phyloP scores from a whole-genome alignment of 805 yeast genomes.

The Alloascoidea africana region DNA sequence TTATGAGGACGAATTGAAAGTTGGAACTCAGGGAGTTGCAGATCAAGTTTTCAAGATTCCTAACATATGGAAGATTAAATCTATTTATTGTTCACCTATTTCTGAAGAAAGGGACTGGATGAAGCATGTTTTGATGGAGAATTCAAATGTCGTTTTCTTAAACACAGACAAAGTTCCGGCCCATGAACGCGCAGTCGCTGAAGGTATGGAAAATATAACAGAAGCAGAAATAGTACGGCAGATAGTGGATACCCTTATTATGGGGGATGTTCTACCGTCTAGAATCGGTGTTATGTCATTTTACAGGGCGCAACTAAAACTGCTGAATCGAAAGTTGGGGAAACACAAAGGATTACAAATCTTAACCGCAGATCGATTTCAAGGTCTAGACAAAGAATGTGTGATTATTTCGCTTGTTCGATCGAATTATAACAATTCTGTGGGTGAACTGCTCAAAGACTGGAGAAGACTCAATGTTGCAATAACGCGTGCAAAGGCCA shows the following conservation, averaged over 20 bases:
- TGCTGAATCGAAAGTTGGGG: slow-evolving; percentile 21
- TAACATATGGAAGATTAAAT: slow-evolving; percentile 11
- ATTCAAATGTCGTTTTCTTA: slow-evolving; percentile 55
- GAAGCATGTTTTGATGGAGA: slow-evolving; percentile 32
- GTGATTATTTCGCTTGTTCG: slow-evolving; percentile 82
- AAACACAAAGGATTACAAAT: slow-evolving; percentile 42
- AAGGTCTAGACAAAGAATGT: slow-evolving; percentile 91
- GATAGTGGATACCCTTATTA: slow-evolving; percentile 39
- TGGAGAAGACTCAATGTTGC: slow-evolving; percentile 93
- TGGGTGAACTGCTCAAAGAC: slow-evolving; percentile 72
- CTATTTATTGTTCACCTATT: slow-evolving; percentile 5
- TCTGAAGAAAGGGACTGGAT: slow-evolving; percentile 34
- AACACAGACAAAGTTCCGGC: slow-evolving; percentile 63
- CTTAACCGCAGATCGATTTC: slow-evolving; percentile 89
- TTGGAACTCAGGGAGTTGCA: slow-evolving; percentile 59
- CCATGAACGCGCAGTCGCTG: slow-evolving; percentile 38
- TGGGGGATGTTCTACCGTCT: slow-evolving; percentile 41
- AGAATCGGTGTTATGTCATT: slow-evolving; percentile 81
- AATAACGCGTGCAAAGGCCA: slow-evolving; percentile 77
- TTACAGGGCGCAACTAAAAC: slow-evolving; percentile 63
- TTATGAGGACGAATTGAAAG: slow-evolving; percentile 58
- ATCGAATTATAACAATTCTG: slow-evolving; percentile 46
- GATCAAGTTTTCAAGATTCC: slow-evolving; percentile 39
- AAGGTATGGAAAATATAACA: slow-evolving; percentile 53
- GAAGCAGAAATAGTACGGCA: slow-evolving; percentile 58